Base-by-base conservation (phyloP, 805 yeast genomes). In the Danielia oregonensis region DNA sequence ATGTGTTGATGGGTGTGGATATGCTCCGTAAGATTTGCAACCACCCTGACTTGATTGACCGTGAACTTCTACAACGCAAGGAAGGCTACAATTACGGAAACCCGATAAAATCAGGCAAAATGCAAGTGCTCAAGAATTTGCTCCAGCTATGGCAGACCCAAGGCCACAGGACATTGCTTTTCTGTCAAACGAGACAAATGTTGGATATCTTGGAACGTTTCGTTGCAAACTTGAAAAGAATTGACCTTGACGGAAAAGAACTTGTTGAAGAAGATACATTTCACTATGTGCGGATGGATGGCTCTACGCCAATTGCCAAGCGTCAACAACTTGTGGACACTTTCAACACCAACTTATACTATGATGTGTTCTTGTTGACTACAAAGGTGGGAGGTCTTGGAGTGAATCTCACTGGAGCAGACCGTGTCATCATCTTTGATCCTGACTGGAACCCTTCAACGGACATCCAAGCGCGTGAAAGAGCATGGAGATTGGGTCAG, bases 381-480 rank as follows among this genome's bases (percentile, higher is more conserved):
- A 93, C 98, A 0, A 77, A 91, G 51, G 98, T 93, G 5, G 98
- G 98, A 14, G 98, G 98, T 0, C 64, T 93, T 25, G 98, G 98
- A 14, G 86, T 91, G 2, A 91, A 91, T 56, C 58, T 91, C 29
- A 91, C 96, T 0, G 97, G 97, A 3, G 97, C 98, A 0, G 88
- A 88, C 46, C 65, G 97, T 29, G 96, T 91, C 9, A 86, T 91
- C 15, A 91, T 91, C 11, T 91, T 75, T 55, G 98, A 91, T 52
- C 98, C 98, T 0, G 97, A 93, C 59, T 91, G 98, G 98, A 91
- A 91, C 52, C 98, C 98, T 1, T 87, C 96, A 1, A 93, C 97
- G 0, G 98, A 91, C 63, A 72, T 89, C 40, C 98, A 91, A 59
- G 98, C 98, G 0, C 70, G 97, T 40, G 98, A 91, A 56, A 64